Evolutionary conservation across 257 asterid genomes (phyloP).

Genomic region (Nicotiana noctiflora): DNA sequence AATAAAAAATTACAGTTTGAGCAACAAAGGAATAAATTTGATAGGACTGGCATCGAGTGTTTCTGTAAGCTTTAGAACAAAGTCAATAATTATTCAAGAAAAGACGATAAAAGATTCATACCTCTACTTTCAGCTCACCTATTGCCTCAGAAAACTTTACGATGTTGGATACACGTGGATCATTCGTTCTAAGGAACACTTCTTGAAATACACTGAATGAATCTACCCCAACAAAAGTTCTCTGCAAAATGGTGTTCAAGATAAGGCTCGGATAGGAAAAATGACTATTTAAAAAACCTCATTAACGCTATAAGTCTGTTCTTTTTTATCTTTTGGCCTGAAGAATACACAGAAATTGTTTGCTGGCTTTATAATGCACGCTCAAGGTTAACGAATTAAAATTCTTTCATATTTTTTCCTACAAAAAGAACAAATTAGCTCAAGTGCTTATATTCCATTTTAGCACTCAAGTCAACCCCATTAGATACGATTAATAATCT

Average conservation of each 20-base stretch:
- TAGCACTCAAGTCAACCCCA: no score
- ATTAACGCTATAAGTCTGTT: background rate
- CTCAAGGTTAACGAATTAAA: background rate
- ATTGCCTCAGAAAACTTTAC: conserved; percentile 67
- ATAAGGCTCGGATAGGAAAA: background rate
- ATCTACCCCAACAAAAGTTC: conserved; percentile 92
- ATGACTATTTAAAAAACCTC: background rate
- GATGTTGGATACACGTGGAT: conserved; percentile 85
- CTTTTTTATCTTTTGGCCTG: background rate
- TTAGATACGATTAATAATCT: no score
- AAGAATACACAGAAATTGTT: background rate
- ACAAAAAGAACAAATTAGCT: no score
- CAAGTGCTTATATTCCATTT: no score
- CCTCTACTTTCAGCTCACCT: conserved; percentile 96
- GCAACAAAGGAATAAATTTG: background rate
- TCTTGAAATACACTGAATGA: conserved; percentile 84
- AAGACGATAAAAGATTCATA: conserved; percentile 10
- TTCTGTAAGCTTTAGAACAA: no score
- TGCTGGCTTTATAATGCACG: background rate
- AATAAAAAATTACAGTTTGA: no score
- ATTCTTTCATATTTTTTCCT: no score
- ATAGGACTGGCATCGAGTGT: background rate
- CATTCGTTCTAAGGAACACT: conserved; percentile 62
- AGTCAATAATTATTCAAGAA: background rate
- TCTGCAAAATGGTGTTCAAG: conserved; percentile 31